phyloP scores from a whole-genome alignment of 129 eudicot species.

The Daucus carota region DH1_v3.0 NC_030384.2:41240001-41240500 shows the following conservation, averaged over 20 bases:
- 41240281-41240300: not conserved
- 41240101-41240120: not conserved
- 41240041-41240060: not conserved
- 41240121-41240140: not conserved
- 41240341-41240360: conserved; percentile 1
- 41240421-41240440: conserved; percentile 8
- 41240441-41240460: conserved; percentile 14
- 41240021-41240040: not conserved
- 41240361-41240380: conserved; percentile 8
- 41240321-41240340: not conserved
- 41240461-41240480: not conserved
- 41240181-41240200: not conserved
- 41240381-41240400: conserved; percentile 13
- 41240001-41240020: not conserved
- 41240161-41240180: not conserved
- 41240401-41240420: conserved; percentile 11
- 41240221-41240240: not conserved
- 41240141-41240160: not conserved
- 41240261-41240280: not conserved
- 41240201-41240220: not conserved
- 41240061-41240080: not conserved
- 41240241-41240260: not conserved
- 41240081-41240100: not conserved
- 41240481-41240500: not conserved
- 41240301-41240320: not conserved